A percentile compares a stretch with the other conserved stretches of the same genome.
Conservation (phyloP, 2,329 filamentous ascomycete species). For the Cadophora sp. region DNA sequence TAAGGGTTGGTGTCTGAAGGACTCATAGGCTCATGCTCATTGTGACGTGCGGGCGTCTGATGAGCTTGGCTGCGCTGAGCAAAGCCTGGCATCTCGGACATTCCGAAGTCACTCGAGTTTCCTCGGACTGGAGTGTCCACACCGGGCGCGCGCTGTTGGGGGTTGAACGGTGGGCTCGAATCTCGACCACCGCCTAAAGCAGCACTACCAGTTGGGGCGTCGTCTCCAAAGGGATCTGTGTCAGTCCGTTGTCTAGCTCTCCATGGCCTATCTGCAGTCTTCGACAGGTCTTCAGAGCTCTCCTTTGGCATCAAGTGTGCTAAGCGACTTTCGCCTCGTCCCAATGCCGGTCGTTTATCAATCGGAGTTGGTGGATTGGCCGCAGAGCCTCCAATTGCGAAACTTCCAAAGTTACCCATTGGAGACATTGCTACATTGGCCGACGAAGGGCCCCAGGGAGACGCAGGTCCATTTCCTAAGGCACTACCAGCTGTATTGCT, state of each 20-base stretch:
- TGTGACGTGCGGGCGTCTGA: slow-evolving; percentile 48
- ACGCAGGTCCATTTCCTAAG: slow-evolving; percentile 51
- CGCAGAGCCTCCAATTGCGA: slow-evolving; percentile 67
- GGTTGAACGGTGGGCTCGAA: slow-evolving; percentile 59
- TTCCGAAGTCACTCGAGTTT: slow-evolving; percentile 63
- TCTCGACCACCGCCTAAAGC: slow-evolving; percentile 79
- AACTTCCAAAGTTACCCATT: slow-evolving; percentile 90
- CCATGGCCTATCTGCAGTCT: slow-evolving; percentile 63
- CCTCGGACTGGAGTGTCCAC: slow-evolving; percentile 52
- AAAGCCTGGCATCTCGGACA: slow-evolving; percentile 65
- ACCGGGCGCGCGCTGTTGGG: slow-evolving; percentile 50
- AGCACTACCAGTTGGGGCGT: slow-evolving; percentile 71
- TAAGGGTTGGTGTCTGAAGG: slow-evolving; percentile 97
- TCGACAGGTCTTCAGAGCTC: slow-evolving; percentile 67
- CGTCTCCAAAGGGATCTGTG: slow-evolving; percentile 76
- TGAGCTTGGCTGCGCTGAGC: slow-evolving; percentile 53
- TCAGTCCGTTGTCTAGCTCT: slow-evolving; percentile 70
- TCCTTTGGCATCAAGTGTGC: slow-evolving; percentile 86
- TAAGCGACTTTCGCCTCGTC: slow-evolving; percentile 80
- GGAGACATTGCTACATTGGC: slow-evolving; percentile 69
- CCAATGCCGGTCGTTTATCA: slow-evolving; percentile 76
- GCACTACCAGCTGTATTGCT: slow-evolving; percentile 60
- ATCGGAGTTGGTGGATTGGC: slow-evolving; percentile 60
- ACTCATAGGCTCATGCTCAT: slow-evolving; percentile 77
- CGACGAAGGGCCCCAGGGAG: slow-evolving; percentile 53